Evolutionary conservation across 1,139 yeast genomes (phyloP).

Genomic region (Candida tetrigidarum): DNA sequence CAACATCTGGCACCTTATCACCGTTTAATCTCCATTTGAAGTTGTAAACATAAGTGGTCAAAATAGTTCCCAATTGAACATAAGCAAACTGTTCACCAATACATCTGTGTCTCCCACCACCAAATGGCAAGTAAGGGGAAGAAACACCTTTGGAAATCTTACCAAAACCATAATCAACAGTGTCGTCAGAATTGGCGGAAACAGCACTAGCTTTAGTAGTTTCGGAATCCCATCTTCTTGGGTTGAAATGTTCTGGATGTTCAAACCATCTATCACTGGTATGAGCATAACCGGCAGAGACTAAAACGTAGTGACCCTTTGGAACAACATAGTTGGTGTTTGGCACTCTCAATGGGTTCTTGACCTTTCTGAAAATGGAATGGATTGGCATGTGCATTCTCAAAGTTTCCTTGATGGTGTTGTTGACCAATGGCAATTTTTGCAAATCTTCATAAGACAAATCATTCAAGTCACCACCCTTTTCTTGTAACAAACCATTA

Average conservation of each 20-base stretch:
- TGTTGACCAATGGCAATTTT: conserved; percentile 79
- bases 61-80: conserved; percentile 86
- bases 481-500: conserved; percentile 59
- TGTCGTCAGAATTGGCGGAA: conserved; percentile 41
- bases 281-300: conserved; percentile 93
- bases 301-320: conserved; percentile 85
- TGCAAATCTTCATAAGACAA: conserved; percentile 82
- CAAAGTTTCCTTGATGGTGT: conserved; percentile 87
- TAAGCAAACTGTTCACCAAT: conserved; percentile 99
- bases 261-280: conserved; percentile 80
- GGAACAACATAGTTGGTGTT: conserved; percentile 84
- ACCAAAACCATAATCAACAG: conserved; percentile 94
- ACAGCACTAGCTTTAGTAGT: conserved; percentile 30
- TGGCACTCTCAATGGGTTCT: conserved; percentile 78
- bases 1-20: conserved; percentile 70
- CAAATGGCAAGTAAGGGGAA: conserved; percentile 96
- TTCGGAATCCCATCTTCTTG: conserved; percentile 84
- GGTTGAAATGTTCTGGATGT: conserved; percentile 68
- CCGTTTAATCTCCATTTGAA: conserved; percentile 77
- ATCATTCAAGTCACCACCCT: conserved; percentile 50
- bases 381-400: conserved; percentile 97
- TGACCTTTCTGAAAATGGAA: conserved; percentile 92
- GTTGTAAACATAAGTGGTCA: conserved; percentile 76
- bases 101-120: conserved; percentile 99
- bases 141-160: conserved; percentile 94